These are phyloP conservation scores for Talaromyces thailandensis DNA, from an alignment of 495 filamentous ascomycete genomes.

Conservation along the genomic window DNA sequence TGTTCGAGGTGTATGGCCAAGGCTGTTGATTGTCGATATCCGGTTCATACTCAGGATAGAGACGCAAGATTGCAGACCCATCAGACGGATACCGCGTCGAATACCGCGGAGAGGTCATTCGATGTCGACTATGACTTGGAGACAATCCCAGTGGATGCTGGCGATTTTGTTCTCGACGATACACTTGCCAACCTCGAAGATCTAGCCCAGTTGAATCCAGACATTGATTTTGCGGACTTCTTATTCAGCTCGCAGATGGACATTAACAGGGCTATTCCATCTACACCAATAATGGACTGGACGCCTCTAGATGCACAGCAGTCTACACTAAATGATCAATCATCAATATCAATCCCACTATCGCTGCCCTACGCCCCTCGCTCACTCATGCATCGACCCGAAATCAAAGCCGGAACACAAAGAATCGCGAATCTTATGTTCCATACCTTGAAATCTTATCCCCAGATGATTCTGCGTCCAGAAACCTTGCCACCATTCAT, in stretches of 20 bases:
- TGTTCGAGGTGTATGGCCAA: slow-evolving; percentile 34
- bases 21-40: slow-evolving; percentile 29
- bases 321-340: background rate
- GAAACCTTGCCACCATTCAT: slow-evolving; percentile 26
- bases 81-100: background rate
- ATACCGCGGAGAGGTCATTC: background rate
- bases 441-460: slow-evolving; percentile 35
- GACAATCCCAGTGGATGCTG: background rate
- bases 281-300: background rate
- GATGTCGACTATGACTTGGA: background rate
- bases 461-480: slow-evolving; percentile 27
- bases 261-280: background rate
- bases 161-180: background rate
- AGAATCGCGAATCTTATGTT: slow-evolving; percentile 28
- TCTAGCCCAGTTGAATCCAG: background rate
- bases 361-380: slow-evolving; percentile 14
- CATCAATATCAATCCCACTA: slow-evolving; percentile 18
- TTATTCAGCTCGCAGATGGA: slow-evolving; percentile 21
- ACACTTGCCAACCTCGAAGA: background rate
- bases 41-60: slow-evolving; percentile 11
- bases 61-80: background rate
- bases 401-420: slow-evolving; percentile 16
- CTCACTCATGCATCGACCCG: slow-evolving; percentile 23
- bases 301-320: background rate
- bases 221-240: slow-evolving; percentile 44